phyloP scores from a whole-genome alignment of 1,139 yeast genomes.

The Yueomyces sp. region DNA sequence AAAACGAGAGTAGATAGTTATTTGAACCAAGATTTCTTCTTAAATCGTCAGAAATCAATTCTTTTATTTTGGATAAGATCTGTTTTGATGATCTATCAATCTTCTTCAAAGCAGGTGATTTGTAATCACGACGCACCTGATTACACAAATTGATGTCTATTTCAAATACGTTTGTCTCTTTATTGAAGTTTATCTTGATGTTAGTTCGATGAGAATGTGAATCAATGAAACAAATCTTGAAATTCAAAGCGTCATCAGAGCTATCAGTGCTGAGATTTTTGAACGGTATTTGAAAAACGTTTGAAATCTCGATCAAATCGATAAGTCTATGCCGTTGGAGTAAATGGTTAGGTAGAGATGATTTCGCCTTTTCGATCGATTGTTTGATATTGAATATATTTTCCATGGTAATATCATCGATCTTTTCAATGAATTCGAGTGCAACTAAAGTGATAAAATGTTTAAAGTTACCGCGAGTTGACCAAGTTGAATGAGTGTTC shows the following conservation, averaged over 20 bases:
- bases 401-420: constrained; percentile 14
- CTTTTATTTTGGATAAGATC: constrained; percentile 8
- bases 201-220: constrained; percentile 10
- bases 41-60: constrained; percentile 14
- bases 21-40: constrained; percentile 22
- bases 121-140: not conserved
- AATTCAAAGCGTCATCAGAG: constrained; percentile 4
- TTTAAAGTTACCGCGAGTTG: constrained; percentile 15
- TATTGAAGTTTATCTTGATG: constrained; percentile 7
- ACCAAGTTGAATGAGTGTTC: constrained; percentile 20
- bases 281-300: constrained; percentile 8
- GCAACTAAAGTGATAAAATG: constrained; percentile 15
- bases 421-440: constrained; percentile 13
- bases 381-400: constrained; percentile 14
- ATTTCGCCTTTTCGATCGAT: constrained; percentile 3
- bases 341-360: not conserved
- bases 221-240: constrained; percentile 10
- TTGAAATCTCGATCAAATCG: constrained; percentile 13
- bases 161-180: not conserved
- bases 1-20: constrained; percentile 4
- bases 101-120: constrained; percentile 5
- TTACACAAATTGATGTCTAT: not conserved
- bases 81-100: constrained; percentile 11
- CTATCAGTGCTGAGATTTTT: not conserved
- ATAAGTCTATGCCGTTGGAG: constrained; percentile 1